Base-by-base conservation (phyloP, 202 grass and related monocot species). In the Hordeum pubiflorum region DNA sequence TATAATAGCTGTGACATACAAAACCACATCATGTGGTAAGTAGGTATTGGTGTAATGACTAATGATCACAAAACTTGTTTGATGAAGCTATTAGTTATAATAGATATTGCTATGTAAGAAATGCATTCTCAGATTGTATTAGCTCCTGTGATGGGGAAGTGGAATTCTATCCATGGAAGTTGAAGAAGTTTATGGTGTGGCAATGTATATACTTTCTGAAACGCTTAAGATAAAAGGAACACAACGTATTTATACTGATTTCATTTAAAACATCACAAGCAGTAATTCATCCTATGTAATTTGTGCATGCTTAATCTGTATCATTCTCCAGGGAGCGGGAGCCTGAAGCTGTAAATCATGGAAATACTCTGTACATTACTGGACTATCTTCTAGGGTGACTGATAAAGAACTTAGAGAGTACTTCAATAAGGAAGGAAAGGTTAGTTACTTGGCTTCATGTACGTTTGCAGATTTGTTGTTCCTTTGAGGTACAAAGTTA, bases 341-440 rank as follows among this genome's bases (percentile, higher is more conserved):
- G 78, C 76, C 38, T 80, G 96, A 86, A 34, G 80, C 83, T 72
- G 74, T 71, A 72, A 98, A 95, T 86, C 65, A 4, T 87, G 92
- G 96, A 83, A 95, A 93, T 87, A 93, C 84, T 78, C 84, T 93
- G 59, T 98, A 93, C 75, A 83, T 90, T 57, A 93, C 86, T 75
- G 88, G 96, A 33, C 89, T 95, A 78, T 93, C 87, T 14, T 86
- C 92, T 37, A 91, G 82, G 72, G 93, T 91, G 33, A 93, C 90
- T 58, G 88, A 93, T 36, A 89, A 78, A 60, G 89, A 95, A 7
- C 70, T 98, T 55, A 91, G 86, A 65, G 87, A 98, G 43, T 91
- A 83, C 80, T 95, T 98, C 79, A 86, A 78, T 11, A 94, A 90
- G 55, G 84, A 97, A 89, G 95, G 95, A 91, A 94, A 73, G 92